phyloP scores from a whole-genome alignment of 768 basidiomycete genomes.

The Tylopilus subfusipes region DNA sequence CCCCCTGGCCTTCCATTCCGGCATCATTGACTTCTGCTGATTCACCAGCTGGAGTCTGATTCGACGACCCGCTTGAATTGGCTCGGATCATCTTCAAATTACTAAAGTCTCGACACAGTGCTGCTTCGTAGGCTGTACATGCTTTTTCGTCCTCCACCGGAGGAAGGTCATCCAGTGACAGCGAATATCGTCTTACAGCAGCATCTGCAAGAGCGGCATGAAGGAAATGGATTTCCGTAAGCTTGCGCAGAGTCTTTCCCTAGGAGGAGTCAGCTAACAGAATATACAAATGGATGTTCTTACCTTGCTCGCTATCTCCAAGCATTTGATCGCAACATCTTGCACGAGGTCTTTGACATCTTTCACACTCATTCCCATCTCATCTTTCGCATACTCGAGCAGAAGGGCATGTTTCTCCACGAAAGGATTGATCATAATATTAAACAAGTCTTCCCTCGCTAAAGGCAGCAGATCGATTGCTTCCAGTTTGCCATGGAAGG shows the following conservation, averaged over 20 bases:
- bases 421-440: slow-evolving; percentile 67
- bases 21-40: slow-evolving; percentile 7
- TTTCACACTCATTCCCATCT: slow-evolving; percentile 40
- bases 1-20: slow-evolving; percentile 12
- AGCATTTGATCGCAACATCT: slow-evolving; percentile 57
- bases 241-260: slow-evolving; percentile 64
- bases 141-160: slow-evolving; percentile 47
- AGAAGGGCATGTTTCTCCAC: slow-evolving; percentile 54
- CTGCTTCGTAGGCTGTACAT: slow-evolving; percentile 44
- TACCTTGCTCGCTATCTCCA: slow-evolving; percentile 57
- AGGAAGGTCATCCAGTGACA: slow-evolving; percentile 56
- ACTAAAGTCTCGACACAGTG: slow-evolving; percentile 54
- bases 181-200: slow-evolving; percentile 48
- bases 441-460: slow-evolving; percentile 53
- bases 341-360: slow-evolving; percentile 48
- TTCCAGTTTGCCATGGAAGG: slow-evolving; percentile 51
- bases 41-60: slow-evolving; percentile 8
- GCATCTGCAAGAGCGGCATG: slow-evolving; percentile 40
- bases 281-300: not conserved
- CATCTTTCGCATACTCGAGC: slow-evolving; percentile 46
- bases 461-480: slow-evolving; percentile 53
- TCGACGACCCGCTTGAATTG: slow-evolving; percentile 15
- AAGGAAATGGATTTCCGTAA: slow-evolving; percentile 50
- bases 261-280: slow-evolving; percentile 25
- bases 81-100: slow-evolving; percentile 29